Evolutionary conservation across 495 filamentous ascomycete genomes (phyloP).

Genomic region (Trichoderma orchidacearum): DNA sequence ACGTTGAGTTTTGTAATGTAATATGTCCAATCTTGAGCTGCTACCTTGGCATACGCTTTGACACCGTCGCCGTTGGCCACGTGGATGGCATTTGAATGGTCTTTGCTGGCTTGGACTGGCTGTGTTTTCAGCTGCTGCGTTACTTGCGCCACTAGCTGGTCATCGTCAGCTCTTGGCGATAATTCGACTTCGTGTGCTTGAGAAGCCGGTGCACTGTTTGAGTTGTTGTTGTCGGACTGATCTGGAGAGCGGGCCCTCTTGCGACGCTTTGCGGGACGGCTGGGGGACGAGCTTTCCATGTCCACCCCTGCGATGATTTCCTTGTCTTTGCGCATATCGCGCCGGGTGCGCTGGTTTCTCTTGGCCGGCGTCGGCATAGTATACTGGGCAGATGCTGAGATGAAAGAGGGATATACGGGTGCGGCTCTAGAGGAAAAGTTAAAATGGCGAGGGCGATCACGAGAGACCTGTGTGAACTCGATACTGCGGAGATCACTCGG

Average conservation of each 20-base stretch:
- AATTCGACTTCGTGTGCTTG: not conserved
- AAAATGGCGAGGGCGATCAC: too few species aligned
- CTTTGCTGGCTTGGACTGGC: constrained; percentile 52
- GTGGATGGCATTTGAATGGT: constrained; percentile 59
- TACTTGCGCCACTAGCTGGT: constrained; percentile 56
- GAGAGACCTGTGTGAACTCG: too few species aligned
- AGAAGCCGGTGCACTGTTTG: not conserved
- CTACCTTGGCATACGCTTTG: constrained; percentile 86
- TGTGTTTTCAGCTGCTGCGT: constrained; percentile 53
- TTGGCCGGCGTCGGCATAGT: constrained; percentile 29
- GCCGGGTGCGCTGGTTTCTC: constrained; percentile 25
- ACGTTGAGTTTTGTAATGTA: constrained; percentile 70
- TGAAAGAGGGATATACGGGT: too few species aligned
- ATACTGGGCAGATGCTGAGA: not conserved
- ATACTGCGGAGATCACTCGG: too few species aligned
- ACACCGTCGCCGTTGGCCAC: constrained; percentile 60
- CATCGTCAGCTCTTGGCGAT: constrained; percentile 27
- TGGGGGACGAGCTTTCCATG: constrained; percentile 47
- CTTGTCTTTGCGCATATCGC: constrained; percentile 16
- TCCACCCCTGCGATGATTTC: constrained; percentile 5
- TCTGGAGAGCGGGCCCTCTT: constrained; percentile 44
- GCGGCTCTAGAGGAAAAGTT: too few species aligned
- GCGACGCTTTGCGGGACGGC: constrained; percentile 58
- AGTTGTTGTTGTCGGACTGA: not conserved
- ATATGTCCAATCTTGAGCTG: constrained; percentile 87